Conservation (phyloP, 768 basidiomycete genomes). For the Strobilomyces dryophilus region DNA sequence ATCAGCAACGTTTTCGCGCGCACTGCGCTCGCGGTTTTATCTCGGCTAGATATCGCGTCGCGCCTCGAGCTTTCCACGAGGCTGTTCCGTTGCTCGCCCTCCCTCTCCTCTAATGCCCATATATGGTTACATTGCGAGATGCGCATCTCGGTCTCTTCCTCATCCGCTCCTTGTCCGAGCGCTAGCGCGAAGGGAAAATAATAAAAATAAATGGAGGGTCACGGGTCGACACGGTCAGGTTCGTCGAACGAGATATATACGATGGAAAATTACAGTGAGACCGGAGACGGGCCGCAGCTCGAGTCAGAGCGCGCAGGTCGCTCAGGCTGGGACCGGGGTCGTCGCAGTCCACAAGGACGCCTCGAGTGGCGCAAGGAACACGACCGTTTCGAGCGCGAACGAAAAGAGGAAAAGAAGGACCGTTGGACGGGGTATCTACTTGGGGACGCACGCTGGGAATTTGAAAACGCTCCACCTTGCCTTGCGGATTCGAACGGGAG, state of each 20-base stretch:
- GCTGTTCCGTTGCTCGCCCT: conserved; percentile 7
- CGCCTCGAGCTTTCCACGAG: conserved; percentile 30
- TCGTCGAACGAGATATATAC: conserved; percentile 3
- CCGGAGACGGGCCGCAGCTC: neutral
- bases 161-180: conserved; percentile 1
- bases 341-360: no score
- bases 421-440: neutral
- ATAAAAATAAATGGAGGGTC: neutral
- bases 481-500: neutral
- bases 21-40: conserved; percentile 14
- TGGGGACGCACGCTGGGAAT: conserved; percentile 6
- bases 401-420: neutral
- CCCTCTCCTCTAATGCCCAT: no score
- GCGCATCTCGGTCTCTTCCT: conserved; percentile 1
- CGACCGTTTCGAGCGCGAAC: neutral
- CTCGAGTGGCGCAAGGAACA: neutral
- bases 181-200: neutral
- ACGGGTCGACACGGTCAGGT: conserved; percentile 18
- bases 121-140: conserved; percentile 23
- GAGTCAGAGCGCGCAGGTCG: neutral
- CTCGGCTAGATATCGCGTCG: conserved; percentile 24
- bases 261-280: neutral
- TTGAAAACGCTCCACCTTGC: conserved; percentile 24
- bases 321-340: no score
- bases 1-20: no score